These are phyloP conservation scores for Cornus kousa DNA, from an alignment of 148 eudicot species.

Conservation along the genomic window DNA sequence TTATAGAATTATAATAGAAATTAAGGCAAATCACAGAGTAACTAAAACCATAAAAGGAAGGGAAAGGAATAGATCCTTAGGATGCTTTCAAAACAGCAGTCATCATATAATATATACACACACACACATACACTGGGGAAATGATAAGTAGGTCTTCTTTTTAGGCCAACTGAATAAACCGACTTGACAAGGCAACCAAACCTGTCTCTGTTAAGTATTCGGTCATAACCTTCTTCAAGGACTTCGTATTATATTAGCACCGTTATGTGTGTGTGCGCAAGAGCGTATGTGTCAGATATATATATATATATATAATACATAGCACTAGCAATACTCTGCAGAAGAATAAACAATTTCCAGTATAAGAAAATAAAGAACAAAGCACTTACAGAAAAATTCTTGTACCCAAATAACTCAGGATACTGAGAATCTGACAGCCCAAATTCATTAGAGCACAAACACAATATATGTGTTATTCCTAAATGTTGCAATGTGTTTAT, in stretches of 20 bases:
- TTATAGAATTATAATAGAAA: not conserved
- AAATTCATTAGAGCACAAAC: conserved; percentile 93
- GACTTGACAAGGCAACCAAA: no score
- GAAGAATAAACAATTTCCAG: not conserved
- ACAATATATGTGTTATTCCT: conserved; percentile 82
- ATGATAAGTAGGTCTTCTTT: no score
- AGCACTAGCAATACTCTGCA: not conserved
- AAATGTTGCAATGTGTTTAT: conserved; percentile 81
- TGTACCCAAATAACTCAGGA: conserved; percentile 70
- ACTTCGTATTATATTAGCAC: no score
- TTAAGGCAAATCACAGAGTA: not conserved
- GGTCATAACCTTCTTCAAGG: no score
- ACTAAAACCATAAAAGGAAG: not conserved
- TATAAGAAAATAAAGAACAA: not conserved
- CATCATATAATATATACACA: not conserved
- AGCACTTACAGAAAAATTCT: conserved; percentile 73
- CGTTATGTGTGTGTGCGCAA: no score
- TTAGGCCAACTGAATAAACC: no score
- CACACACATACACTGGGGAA: not conserved
- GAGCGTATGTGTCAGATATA: no score
- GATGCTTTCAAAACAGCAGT: conserved; percentile 5
- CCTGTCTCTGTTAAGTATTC: no score
- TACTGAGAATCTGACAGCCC: conserved; percentile 93
- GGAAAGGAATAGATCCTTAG: not conserved
- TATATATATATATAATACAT: no score